A percentile compares a stretch with the other conserved stretches of the same genome.
Conservation (phyloP, 345 rosid species). For the Brassica rapa region DNA sequence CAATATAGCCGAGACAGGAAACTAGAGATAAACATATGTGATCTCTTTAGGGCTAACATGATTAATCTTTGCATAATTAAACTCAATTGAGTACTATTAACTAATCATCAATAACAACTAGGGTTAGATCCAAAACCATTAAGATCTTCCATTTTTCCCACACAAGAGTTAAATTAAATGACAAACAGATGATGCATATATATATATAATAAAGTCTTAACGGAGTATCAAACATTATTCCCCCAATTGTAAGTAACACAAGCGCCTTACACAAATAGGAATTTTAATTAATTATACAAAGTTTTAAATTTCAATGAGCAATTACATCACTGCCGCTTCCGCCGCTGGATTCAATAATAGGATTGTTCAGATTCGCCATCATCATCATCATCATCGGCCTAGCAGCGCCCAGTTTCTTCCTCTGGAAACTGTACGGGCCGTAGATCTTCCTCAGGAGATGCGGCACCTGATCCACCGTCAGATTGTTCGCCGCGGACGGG, state of each 20-base stretch:
- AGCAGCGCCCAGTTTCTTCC: constrained; percentile 59
- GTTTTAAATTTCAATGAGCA: constrained; percentile 51
- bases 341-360: constrained; percentile 33
- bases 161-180: neutral
- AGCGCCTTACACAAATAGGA: constrained; percentile 4
- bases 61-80: neutral
- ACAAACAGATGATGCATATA: neutral
- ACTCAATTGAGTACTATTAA: neutral
- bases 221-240: constrained; percentile 8
- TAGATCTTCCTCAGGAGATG: constrained; percentile 46
- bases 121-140: neutral
- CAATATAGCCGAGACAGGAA: neutral
- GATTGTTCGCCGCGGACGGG: constrained; percentile 25
- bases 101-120: neutral
- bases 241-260: constrained; percentile 10
- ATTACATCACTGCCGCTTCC: constrained; percentile 45
- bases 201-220: neutral
- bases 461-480: constrained; percentile 47
- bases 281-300: constrained; percentile 6
- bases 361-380: constrained; percentile 36
- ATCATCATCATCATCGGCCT: constrained; percentile 46
- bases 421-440: constrained; percentile 42
- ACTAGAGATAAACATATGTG: neutral
- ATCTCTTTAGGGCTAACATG: neutral
- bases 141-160: neutral